Percentiles rank a stretch among this genome's conserved stretches.
Evolutionary conservation across 1,139 yeast species (phyloP).

Genomic region (Candida mesenterica): DNA sequence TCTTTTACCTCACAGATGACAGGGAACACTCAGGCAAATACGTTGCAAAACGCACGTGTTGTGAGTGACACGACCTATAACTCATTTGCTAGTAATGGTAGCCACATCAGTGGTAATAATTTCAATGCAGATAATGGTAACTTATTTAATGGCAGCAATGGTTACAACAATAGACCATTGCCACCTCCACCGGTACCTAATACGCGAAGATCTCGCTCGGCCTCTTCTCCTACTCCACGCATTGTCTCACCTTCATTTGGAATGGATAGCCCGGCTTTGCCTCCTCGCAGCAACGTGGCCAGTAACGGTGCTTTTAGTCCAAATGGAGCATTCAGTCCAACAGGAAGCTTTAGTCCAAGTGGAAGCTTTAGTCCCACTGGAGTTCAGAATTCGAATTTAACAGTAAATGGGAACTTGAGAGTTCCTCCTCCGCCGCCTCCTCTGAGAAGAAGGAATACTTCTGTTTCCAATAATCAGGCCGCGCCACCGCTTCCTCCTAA

Average conservation of each 20-base stretch:
- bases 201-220: conserved; percentile 38
- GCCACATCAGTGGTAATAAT: too few species aligned
- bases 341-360: conserved; percentile 25
- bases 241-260: conserved; percentile 14
- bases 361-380: conserved; percentile 6
- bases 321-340: conserved; percentile 9
- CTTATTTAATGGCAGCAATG: not conserved
- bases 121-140: not conserved
- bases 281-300: not conserved
- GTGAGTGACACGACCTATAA: conserved; percentile 3
- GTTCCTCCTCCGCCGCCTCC: conserved; percentile 48
- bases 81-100: too few species aligned
- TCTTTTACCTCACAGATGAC: conserved; percentile 49
- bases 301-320: not conserved
- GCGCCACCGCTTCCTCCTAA: conserved; percentile 40
- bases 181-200: conserved; percentile 43
- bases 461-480: conserved; percentile 8
- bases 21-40: conserved; percentile 40
- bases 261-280: conserved; percentile 11
- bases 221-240: conserved; percentile 45
- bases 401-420: conserved; percentile 6
- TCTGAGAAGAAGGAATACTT: conserved; percentile 32
- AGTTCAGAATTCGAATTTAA: not conserved
- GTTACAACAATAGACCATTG: conserved; percentile 19
- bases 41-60: conserved; percentile 27